phyloP scores from a whole-genome alignment of 148 eudicot genomes.

The Amaranthus hypochondriacus region DNA sequence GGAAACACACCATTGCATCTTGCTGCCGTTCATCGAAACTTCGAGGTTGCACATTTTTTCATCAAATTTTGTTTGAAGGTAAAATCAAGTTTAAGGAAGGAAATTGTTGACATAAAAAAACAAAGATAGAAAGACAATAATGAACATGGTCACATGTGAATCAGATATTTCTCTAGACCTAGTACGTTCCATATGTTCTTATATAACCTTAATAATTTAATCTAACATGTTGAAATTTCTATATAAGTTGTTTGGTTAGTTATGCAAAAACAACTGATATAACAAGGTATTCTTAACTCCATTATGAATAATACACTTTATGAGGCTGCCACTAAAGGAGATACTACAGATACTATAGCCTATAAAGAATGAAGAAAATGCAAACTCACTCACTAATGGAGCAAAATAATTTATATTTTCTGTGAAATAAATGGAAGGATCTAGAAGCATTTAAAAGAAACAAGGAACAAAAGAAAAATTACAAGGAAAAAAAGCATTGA shows the following conservation, averaged over 20 bases:
- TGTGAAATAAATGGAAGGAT: neutral
- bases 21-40: neutral
- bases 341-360: no score
- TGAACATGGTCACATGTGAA: neutral
- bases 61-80: neutral
- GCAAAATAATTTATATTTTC: neutral
- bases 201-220: no score
- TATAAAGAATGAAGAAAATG: neutral
- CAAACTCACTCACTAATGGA: neutral
- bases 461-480: neutral
- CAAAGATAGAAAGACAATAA: neutral
- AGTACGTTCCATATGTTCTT: no score
- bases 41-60: neutral
- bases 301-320: no score
- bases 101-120: neutral
- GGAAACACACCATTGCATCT: slow-evolving; percentile 4
- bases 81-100: neutral
- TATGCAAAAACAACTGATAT: no score
- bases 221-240: no score
- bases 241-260: no score
- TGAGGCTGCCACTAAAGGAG: no score
- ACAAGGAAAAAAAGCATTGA: neutral
- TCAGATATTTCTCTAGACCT: neutral
- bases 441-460: neutral
- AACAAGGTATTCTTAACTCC: no score